phyloP scores from a whole-genome alignment of 1,139 yeast genomes.

The Blastobotrys serpentis region DNA sequence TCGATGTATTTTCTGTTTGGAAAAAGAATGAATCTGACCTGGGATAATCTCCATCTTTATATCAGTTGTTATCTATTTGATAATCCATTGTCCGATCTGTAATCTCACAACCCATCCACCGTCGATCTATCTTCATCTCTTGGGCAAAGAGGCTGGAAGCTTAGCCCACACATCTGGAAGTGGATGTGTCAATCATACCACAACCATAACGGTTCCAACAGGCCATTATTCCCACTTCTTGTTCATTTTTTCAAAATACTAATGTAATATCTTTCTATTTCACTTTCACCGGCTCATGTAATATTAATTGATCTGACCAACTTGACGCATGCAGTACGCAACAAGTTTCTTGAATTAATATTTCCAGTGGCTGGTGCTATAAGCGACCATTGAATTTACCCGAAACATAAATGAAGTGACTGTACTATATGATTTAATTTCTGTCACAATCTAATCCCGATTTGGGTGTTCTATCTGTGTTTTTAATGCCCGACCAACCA shows the following conservation, averaged over 20 bases:
- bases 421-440: neutral
- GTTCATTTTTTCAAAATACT: neutral
- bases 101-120: conserved; percentile 4
- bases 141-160: conserved; percentile 4
- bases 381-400: conserved; percentile 4
- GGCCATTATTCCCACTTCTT: neutral
- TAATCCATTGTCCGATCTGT: conserved; percentile 8
- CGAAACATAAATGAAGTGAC: neutral
- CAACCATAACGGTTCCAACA: too few relatives aligned
- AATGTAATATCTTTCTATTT: neutral
- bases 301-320: neutral
- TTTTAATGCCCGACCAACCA: neutral
- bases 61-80: neutral
- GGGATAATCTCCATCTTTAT: conserved; percentile 1
- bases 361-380: neutral
- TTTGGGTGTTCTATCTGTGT: neutral
- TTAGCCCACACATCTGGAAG: neutral
- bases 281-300: neutral
- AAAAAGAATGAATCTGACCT: neutral
- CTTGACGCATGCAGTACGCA: neutral
- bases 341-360: neutral
- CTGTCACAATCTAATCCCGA: neutral
- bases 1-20: too few relatives aligned
- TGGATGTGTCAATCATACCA: too few relatives aligned
- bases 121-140: conserved; percentile 6